Evolutionary conservation across 2,329 filamentous ascomycete genomes (phyloP), one percentile per base, ranked within the genome.

Genomic region (Incumbomyces delicatus): DNA sequence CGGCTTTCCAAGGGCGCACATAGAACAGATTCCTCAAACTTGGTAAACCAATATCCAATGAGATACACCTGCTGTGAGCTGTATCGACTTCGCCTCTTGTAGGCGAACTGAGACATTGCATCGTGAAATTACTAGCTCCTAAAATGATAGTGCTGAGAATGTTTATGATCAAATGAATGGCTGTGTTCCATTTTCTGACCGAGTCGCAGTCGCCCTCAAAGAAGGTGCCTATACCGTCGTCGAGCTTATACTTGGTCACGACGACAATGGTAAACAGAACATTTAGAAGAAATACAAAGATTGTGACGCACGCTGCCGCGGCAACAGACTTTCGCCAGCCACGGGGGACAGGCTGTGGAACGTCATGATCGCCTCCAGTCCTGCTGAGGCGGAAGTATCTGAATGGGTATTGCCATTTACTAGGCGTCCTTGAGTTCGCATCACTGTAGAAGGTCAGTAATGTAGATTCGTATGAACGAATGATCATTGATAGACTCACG

Each of bases 41-140:
- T 13, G 38, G 18, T 20, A 42, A 42, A 16, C 48, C 48, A 34
- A 50, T 50, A 39, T 50, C 44, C 6, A 50, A 38, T 11, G 32
- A 47, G 13, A 8, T 34, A n/a, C 44, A 27, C 29, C 39, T 40
- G 10, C 37, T 32, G 18, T 61, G 59, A 1, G 54, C 54, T 8
- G 16, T 31, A 20, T 60, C 53, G 16, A 60, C 43, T 1, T 61
- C 58, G 2, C 33, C 5, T 13, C 58, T 39, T 2, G 57, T 57
- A 0, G 59, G 59, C 10, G 59, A 52, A 20, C 40, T 51, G 7
- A 61, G 4, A 1, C 58, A 52, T 43, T 61, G 58, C 58, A 61
- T 60, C 0, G 54, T 55, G 39, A 58, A 59, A 22, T 57, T 61
- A 20, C 53, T 58, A 3, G 51, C 50, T 0, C 46, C 50, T 2